Conservation (phyloP, 768 basidiomycete species). For the Trametes coccinea region DNA sequence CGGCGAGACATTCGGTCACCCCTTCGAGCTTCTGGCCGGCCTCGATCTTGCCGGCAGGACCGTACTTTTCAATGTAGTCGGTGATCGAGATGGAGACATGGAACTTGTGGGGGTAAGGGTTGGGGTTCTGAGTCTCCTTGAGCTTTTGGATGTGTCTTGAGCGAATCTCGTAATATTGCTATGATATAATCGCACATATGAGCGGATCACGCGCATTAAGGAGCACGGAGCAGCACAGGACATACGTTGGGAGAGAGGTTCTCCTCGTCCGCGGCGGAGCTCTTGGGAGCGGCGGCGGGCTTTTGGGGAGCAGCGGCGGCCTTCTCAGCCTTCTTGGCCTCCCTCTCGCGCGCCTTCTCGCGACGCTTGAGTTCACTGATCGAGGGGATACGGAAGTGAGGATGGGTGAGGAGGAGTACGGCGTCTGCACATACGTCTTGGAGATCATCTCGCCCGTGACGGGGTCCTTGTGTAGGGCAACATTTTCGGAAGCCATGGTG, state of each 20-base stretch:
- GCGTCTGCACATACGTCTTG: constrained; percentile 69
- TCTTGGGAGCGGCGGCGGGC: constrained; percentile 35
- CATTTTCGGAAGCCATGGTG: constrained; percentile 42
- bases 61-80: constrained; percentile 72
- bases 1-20: constrained; percentile 69
- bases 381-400: background rate
- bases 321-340: constrained; percentile 77
- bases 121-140: constrained; percentile 79
- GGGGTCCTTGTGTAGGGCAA: constrained; percentile 64
- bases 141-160: constrained; percentile 86
- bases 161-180: constrained; percentile 98
- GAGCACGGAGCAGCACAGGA: constrained; percentile 13
- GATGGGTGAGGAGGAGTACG: background rate
- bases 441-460: constrained; percentile 96
- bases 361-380: constrained; percentile 91
- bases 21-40: constrained; percentile 66
- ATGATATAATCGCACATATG: background rate
- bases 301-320: constrained; percentile 52
- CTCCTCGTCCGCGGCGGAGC: constrained; percentile 59
- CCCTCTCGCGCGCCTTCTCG: constrained; percentile 75
- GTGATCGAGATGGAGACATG: constrained; percentile 78
- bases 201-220: background rate
- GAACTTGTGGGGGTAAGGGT: constrained; percentile 99
- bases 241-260: constrained; percentile 91
- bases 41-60: constrained; percentile 66